Conservation (phyloP, 2,329 filamentous ascomycete species). For the Trichoderma sp. region DNA sequence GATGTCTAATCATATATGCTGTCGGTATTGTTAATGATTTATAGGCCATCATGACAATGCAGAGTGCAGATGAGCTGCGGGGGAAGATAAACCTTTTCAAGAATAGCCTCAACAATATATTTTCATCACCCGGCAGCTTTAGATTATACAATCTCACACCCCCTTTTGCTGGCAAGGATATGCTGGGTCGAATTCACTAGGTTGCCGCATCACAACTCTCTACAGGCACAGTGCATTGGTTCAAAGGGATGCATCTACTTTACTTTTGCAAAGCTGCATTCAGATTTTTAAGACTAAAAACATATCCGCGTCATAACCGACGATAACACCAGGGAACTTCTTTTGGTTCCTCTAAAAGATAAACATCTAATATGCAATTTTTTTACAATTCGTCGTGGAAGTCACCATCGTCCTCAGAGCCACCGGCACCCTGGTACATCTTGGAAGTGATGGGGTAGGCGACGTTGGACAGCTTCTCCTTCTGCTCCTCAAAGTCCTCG, state of each 20-base stretch:
- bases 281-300: conserved; percentile 20
- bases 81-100: neutral
- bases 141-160: neutral
- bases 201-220: neutral
- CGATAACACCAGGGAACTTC: conserved; percentile 28
- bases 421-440: conserved; percentile 70
- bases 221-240: neutral
- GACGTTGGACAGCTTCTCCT: conserved; percentile 95
- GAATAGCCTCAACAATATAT: neutral
- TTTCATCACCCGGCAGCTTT: neutral
- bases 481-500: conserved; percentile 99
- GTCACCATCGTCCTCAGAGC: conserved; percentile 63
- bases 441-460: conserved; percentile 99
- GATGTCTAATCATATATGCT: neutral
- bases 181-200: neutral
- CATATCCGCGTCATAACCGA: conserved; percentile 26
- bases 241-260: conserved; percentile 29
- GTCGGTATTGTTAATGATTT: neutral
- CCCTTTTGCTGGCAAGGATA: neutral
- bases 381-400: conserved; percentile 77
- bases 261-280: conserved; percentile 28
- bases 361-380: conserved; percentile 39
- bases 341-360: conserved; percentile 19
- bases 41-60: neutral
- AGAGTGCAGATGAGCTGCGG: neutral